Conservation (phyloP, 257 asterid species). For the Rehmannia glutinosa region DNA sequence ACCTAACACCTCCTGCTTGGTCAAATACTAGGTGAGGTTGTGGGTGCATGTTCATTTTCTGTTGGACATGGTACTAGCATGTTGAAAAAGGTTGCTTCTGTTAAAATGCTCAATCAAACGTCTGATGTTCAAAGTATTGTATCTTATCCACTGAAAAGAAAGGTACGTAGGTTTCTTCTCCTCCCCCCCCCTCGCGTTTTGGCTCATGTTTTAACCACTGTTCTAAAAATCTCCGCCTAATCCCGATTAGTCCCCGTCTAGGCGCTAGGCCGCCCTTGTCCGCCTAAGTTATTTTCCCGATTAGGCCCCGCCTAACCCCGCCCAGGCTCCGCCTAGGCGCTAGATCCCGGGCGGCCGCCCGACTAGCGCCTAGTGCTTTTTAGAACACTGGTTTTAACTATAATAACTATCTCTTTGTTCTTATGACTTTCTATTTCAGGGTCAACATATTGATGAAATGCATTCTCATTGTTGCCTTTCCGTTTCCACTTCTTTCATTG, state of each 20-base stretch:
- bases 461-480: conserved; percentile 51
- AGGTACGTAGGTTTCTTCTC: conserved; percentile 61
- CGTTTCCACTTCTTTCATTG: conserved; percentile 76
- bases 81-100: conserved; percentile 80
- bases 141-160: conserved; percentile 62
- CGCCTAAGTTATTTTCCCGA: too few relatives aligned
- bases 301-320: too few relatives aligned
- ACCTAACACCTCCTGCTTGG: conserved; percentile 31
- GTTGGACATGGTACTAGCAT: conserved; percentile 64
- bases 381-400: too few relatives aligned
- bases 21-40: conserved; percentile 73
- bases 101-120: conserved; percentile 79
- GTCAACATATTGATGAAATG: conserved; percentile 45
- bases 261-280: too few relatives aligned
- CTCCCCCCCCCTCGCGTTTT: too few relatives aligned
- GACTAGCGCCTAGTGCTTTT: too few relatives aligned
- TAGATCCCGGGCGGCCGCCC: too few relatives aligned
- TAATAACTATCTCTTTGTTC: conserved; percentile 10
- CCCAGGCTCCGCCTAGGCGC: too few relatives aligned
- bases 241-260: too few relatives aligned
- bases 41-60: conserved; percentile 88
- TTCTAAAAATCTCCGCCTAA: too few relatives aligned
- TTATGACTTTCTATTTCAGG: conserved; percentile 45
- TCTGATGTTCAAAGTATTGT: conserved; percentile 46
- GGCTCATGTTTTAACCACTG: conserved; percentile 6